phyloP scores from a whole-genome alignment of 1,284 basidiomycete genomes.

The Tilletia caries region DNA sequence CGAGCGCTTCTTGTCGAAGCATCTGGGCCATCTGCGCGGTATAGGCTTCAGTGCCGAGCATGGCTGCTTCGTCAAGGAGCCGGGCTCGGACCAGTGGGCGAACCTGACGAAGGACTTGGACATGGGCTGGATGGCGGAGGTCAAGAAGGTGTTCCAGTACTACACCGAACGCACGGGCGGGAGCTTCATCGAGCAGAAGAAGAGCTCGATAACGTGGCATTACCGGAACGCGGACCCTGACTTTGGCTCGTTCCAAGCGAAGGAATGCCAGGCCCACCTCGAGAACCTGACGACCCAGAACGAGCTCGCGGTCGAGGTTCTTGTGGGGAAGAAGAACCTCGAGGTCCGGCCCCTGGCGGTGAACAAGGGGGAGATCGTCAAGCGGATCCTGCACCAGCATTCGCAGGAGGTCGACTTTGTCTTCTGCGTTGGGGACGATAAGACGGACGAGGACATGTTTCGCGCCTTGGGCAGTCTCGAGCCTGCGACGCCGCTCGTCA shows the following conservation, averaged over 20 bases:
- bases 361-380: slow-evolving; percentile 98
- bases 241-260: slow-evolving; percentile 67
- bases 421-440: slow-evolving; percentile 97
- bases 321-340: slow-evolving; percentile 88
- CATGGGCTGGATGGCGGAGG: slow-evolving; percentile 97
- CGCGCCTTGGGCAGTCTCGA: slow-evolving; percentile 36
- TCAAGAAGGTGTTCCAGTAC: slow-evolving; percentile 90
- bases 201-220: slow-evolving; percentile 96
- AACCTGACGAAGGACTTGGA: slow-evolving; percentile 88
- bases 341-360: slow-evolving; percentile 91
- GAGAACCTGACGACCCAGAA: slow-evolving; percentile 66
- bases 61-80: slow-evolving; percentile 82
- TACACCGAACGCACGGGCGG: slow-evolving; percentile 92
- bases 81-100: slow-evolving; percentile 67
- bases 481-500: slow-evolving; percentile 13
- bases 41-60: slow-evolving; percentile 95
- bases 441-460: slow-evolving; percentile 63
- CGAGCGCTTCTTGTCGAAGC: slow-evolving; percentile 81
- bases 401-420: slow-evolving; percentile 83
- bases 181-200: slow-evolving; percentile 93
- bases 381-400: slow-evolving; percentile 84
- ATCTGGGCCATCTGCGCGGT: slow-evolving; percentile 76
- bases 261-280: slow-evolving; percentile 91
- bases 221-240: slow-evolving; percentile 89
- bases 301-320: slow-evolving; percentile 52